Evolutionary conservation across 176 grass and related monocot genomes (phyloP).

Genomic region (Chrysopogon serrulatus): DNA sequence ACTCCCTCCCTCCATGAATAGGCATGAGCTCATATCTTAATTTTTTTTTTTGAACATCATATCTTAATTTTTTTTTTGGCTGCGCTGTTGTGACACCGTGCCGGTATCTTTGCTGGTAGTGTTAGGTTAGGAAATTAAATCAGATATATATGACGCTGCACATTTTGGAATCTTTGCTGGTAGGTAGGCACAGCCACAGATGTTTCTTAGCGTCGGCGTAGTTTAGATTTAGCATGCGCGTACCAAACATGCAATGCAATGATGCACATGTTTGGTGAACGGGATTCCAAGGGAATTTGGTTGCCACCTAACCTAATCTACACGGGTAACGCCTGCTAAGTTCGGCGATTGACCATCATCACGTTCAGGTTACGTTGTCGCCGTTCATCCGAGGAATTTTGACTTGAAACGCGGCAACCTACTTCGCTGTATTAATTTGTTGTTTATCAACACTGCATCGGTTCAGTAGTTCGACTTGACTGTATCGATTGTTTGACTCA

Average conservation of each 20-base stretch:
- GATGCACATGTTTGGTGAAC: constrained; percentile 18
- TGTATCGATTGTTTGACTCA: not conserved
- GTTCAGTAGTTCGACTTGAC: not conserved
- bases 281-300: not conserved
- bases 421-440: not conserved
- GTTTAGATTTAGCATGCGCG: not conserved
- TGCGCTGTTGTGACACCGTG: no score
- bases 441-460: not conserved
- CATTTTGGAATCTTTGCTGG: not conserved
- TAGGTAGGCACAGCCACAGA: not conserved
- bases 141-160: not conserved
- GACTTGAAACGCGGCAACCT: constrained; percentile 10
- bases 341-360: not conserved
- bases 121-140: no score
- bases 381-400: not conserved
- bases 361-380: not conserved
- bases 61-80: no score
- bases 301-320: not conserved
- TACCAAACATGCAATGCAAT: not conserved
- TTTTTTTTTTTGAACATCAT: no score
- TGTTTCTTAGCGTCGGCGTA: not conserved
- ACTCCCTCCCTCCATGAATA: no score
- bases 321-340: not conserved
- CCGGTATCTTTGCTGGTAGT: no score
- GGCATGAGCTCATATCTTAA: no score